These are phyloP conservation scores for Xanthoconium purpureum DNA, from an alignment of 768 basidiomycete species.

Conservation along the genomic window DNA sequence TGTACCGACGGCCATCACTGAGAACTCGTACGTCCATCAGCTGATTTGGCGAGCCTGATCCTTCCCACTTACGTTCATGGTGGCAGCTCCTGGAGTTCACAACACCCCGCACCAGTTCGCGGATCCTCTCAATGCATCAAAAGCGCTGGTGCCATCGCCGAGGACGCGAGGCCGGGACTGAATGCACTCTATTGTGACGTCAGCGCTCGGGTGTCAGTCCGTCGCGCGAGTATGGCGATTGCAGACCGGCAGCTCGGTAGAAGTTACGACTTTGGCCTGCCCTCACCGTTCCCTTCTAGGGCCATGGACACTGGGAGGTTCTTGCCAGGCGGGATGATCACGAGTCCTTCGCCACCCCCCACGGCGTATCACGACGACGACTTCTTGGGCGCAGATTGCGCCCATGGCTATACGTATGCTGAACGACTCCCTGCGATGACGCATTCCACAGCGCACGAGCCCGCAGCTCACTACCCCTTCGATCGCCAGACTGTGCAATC, in stretches of 20 bases:
- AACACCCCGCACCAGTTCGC: slow-evolving; percentile 25
- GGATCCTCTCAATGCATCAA: slow-evolving; percentile 17
- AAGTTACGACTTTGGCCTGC: slow-evolving; percentile 5
- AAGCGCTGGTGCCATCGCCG: slow-evolving; percentile 15
- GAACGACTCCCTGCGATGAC: slow-evolving; percentile 16
- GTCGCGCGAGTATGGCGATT: slow-evolving; percentile 14
- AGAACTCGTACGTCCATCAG: slow-evolving; percentile 23
- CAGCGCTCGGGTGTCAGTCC: slow-evolving; percentile 14
- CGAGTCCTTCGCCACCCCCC: slow-evolving; percentile 22
- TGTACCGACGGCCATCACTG: slow-evolving; percentile 26
- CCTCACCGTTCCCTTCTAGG: slow-evolving; percentile 16
- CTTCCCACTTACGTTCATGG: slow-evolving; percentile 22
- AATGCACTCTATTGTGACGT: slow-evolving; percentile 21
- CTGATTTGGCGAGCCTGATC: slow-evolving; percentile 2
- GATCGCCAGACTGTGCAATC: slow-evolving; percentile 21
- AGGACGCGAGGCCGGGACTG: slow-evolving; percentile 24
- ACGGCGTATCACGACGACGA: slow-evolving; percentile 27
- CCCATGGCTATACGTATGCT: slow-evolving; percentile 10
- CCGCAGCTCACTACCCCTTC: slow-evolving; percentile 6
- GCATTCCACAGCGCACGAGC: slow-evolving; percentile 11
- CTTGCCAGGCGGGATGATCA: slow-evolving; percentile 12
- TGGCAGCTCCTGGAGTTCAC: slow-evolving; percentile 27
- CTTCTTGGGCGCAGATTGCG: slow-evolving; percentile 14
- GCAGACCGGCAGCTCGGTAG: slow-evolving; percentile 11
- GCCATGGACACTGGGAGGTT: slow-evolving; percentile 11